A percentile compares a stretch with the other conserved stretches of the same genome.
Evolutionary conservation across 495 filamentous ascomycete genomes (phyloP).

Genomic region (Apiosordaria backusii): DNA sequence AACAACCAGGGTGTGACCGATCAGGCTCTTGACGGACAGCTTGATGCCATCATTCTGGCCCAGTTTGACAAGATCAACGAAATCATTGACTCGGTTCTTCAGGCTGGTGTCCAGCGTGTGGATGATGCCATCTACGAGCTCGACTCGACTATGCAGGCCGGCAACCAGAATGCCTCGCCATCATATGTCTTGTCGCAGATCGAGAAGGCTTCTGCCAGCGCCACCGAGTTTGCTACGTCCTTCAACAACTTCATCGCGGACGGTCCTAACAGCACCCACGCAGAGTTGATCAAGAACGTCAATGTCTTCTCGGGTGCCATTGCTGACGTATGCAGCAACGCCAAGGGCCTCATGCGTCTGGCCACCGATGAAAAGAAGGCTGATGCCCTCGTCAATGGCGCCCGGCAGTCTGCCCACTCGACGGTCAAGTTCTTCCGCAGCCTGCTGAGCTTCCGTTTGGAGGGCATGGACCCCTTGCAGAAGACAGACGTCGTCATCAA

Average conservation of each 20-base stretch:
- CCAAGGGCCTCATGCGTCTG: conserved; percentile 91
- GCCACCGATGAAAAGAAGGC: conserved; percentile 92
- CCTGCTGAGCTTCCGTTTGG: conserved; percentile 87
- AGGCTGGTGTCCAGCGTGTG: conserved; percentile 88
- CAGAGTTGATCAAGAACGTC: conserved; percentile 88
- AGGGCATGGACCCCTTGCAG: conserved; percentile 78
- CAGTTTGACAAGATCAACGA: conserved; percentile 92
- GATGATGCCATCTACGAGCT: conserved; percentile 97
- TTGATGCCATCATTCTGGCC: conserved; percentile 79
- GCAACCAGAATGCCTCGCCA: conserved; percentile 97
- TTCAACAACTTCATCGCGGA: conserved; percentile 98
- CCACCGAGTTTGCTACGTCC: conserved; percentile 92
- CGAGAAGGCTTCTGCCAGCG: conserved; percentile 91
- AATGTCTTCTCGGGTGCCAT: conserved; percentile 86
- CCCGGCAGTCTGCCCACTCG: conserved; percentile 78
- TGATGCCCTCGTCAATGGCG: conserved; percentile 75
- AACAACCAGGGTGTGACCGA: conserved; percentile 69
- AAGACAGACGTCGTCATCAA: conserved; percentile 96
- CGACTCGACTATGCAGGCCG: conserved; percentile 95
- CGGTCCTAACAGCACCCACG: conserved; percentile 86
- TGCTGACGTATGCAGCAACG: conserved; percentile 91
- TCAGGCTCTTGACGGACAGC: conserved; percentile 78
- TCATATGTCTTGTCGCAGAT: conserved; percentile 93
- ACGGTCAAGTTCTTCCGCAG: conserved; percentile 95
- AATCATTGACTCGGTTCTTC: conserved; percentile 94